A percentile compares a stretch with the other conserved stretches of the same genome.
Conservation (phyloP, 768 basidiomycete species). For the Pleurotus tuber-regium region DNA sequence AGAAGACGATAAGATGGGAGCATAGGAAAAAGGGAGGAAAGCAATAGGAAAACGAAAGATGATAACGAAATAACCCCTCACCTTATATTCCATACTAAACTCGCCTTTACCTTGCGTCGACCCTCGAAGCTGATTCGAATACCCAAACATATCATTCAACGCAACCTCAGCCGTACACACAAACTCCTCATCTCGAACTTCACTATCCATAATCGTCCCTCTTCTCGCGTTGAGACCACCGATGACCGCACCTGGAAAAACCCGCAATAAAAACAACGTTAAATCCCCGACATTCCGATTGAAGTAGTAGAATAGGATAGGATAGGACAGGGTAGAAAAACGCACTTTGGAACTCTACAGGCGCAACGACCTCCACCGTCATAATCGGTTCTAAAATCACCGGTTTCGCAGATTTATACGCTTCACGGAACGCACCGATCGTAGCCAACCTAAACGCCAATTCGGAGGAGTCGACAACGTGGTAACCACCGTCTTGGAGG, state of each 20-base stretch:
- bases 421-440: constrained; percentile 91
- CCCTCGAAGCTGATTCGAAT: constrained; percentile 89
- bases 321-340: constrained; percentile 10
- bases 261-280: too few relatives aligned
- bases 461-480: constrained; percentile 95
- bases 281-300: neutral
- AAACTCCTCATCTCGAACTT: constrained; percentile 97
- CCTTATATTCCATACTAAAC: constrained; percentile 81
- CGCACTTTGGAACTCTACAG: constrained; percentile 90
- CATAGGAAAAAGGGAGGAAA: constrained; percentile 1
- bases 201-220: constrained; percentile 93
- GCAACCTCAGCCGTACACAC: constrained; percentile 88
- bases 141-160: constrained; percentile 98
- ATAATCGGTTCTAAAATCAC: constrained; percentile 97
- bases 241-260: constrained; percentile 70
- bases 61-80: too few relatives aligned
- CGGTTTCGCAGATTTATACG: constrained; percentile 71
- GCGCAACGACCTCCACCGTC: constrained; percentile 96
- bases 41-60: too few relatives aligned
- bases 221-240: constrained; percentile 90
- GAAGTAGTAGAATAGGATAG: neutral
- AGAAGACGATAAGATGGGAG: constrained; percentile 2
- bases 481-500: constrained; percentile 88
- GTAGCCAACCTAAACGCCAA: constrained; percentile 91
- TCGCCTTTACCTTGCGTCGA: constrained; percentile 97